Conservation (phyloP, 805 yeast genomes). For the Kuraishia cidri region DNA sequence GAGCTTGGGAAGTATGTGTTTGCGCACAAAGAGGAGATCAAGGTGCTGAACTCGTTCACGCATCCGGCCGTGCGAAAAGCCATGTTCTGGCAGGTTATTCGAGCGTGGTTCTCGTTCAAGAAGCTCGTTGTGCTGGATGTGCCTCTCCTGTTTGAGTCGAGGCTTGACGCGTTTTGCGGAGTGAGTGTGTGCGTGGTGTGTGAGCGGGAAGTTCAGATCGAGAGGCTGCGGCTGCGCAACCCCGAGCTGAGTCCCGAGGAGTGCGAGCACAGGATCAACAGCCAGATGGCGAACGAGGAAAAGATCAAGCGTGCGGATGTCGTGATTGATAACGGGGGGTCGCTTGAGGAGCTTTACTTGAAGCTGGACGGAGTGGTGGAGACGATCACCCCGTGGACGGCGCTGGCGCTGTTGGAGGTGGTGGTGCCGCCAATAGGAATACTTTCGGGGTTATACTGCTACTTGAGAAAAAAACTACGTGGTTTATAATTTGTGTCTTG, state of each 20-base stretch:
- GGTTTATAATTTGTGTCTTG: no score
- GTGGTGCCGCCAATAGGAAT: slow-evolving; percentile 11
- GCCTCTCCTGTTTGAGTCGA: slow-evolving; percentile 81
- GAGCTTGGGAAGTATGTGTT: slow-evolving; percentile 77
- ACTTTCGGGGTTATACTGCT: slow-evolving; percentile 4
- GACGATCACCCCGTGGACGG: slow-evolving; percentile 26
- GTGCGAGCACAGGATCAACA: slow-evolving; percentile 59
- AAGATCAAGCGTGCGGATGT: slow-evolving; percentile 54
- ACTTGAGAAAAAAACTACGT: no score
- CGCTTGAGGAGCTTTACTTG: slow-evolving; percentile 30
- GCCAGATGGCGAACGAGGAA: slow-evolving; percentile 64
- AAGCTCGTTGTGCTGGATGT: slow-evolving; percentile 74
- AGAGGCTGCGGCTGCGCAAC: slow-evolving; percentile 60
- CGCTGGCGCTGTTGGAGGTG: slow-evolving; percentile 6
- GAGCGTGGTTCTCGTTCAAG: slow-evolving; percentile 49
- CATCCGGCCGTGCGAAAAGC: slow-evolving; percentile 81
- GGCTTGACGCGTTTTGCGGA: slow-evolving; percentile 66
- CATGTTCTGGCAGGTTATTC: slow-evolving; percentile 47
- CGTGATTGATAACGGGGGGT: slow-evolving; percentile 54
- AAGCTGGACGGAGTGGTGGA: slow-evolving; percentile 31
- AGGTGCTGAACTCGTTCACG: slow-evolving; percentile 59
- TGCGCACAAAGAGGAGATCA: slow-evolving; percentile 50
- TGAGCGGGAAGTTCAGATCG: slow-evolving; percentile 43
- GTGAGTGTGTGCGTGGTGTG: slow-evolving; percentile 61
- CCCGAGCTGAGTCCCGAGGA: slow-evolving; percentile 57